A percentile compares a stretch with the other conserved stretches of the same genome.
Conservation (phyloP, 2,329 filamentous ascomycete genomes). For the Botrytis galanthina region DNA sequence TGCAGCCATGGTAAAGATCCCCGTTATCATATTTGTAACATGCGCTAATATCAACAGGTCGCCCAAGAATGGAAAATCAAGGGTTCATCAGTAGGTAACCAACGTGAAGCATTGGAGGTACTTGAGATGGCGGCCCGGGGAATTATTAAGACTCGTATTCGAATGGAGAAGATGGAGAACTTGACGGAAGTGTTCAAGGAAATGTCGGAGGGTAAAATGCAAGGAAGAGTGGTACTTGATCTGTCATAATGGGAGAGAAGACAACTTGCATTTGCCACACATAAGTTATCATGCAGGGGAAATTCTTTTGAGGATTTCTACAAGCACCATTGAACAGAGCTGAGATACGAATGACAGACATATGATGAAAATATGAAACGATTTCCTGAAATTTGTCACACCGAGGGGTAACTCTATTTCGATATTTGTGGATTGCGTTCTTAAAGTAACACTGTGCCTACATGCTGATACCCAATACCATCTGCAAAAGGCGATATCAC, state of each 20-base stretch:
- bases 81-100: constrained; percentile 50
- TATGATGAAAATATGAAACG: constrained; percentile 13
- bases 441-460: not conserved
- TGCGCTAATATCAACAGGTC: constrained; percentile 32
- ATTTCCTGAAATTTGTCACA: not conserved
- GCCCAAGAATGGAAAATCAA: constrained; percentile 46
- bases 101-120: constrained; percentile 49
- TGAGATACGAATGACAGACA: constrained; percentile 14
- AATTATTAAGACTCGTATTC: constrained; percentile 46
- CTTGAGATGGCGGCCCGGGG: constrained; percentile 49
- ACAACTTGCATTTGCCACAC: constrained; percentile 14
- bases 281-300: constrained; percentile 2
- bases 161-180: constrained; percentile 48
- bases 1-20: constrained; percentile 34
- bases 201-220: constrained; percentile 45
- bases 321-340: constrained; percentile 7
- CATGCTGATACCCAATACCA: constrained; percentile 6
- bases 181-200: constrained; percentile 47
- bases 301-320: not conserved
- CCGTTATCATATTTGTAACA: constrained; percentile 7
- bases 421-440: not conserved
- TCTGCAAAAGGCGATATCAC: not conserved
- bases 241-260: constrained; percentile 33
- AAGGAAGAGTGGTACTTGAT: constrained; percentile 49
- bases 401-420: constrained; percentile 10